A percentile compares a stretch with the other conserved stretches of the same genome.
Conservation (phyloP, 2,329 filamentous ascomycete genomes). For the Fusarium cyanostomum region DNA sequence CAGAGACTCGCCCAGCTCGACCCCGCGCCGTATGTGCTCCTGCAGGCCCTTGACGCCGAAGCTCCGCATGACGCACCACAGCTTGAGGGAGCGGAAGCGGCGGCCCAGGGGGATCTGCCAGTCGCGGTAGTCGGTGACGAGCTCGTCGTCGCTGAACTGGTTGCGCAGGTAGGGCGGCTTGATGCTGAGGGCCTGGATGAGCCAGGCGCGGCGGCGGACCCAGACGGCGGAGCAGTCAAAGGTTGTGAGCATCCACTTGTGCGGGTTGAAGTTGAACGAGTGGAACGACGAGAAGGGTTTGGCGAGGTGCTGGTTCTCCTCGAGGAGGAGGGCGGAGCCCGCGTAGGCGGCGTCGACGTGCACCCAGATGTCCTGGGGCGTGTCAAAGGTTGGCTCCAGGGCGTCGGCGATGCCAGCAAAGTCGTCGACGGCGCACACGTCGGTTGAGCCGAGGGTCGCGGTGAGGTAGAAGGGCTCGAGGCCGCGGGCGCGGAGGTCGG, state of each 20-base stretch:
- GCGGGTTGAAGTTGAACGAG: constrained; percentile 94
- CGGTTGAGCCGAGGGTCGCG: constrained; percentile 84
- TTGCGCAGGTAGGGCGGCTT: constrained; percentile 85
- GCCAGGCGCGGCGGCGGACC: constrained; percentile 76
- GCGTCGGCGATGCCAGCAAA: constrained; percentile 72
- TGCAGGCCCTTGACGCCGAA: constrained; percentile 83
- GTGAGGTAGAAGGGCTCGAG: constrained; percentile 89
- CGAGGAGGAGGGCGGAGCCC: constrained; percentile 82
- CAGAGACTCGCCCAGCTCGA: constrained; percentile 77
- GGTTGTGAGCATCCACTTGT: constrained; percentile 96
- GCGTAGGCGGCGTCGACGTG: constrained; percentile 96
- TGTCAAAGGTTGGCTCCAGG: constrained; percentile 47
- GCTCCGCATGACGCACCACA: constrained; percentile 91
- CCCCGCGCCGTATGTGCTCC: constrained; percentile 74
- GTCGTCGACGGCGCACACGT: constrained; percentile 87
- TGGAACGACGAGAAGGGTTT: constrained; percentile 74
- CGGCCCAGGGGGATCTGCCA: constrained; percentile 96
- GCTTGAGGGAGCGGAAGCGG: constrained; percentile 87
- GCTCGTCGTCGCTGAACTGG: constrained; percentile 78
- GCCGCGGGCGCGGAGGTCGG: constrained; percentile 71
- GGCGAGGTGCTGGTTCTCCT: constrained; percentile 79
- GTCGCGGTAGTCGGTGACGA: constrained; percentile 94
- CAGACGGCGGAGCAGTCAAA: constrained; percentile 88
- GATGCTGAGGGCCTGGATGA: constrained; percentile 83
- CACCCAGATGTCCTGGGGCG: constrained; percentile 75